Evolutionary conservation across 2,329 filamentous ascomycete species (phyloP).

Genomic region (Nemania diffusa): DNA sequence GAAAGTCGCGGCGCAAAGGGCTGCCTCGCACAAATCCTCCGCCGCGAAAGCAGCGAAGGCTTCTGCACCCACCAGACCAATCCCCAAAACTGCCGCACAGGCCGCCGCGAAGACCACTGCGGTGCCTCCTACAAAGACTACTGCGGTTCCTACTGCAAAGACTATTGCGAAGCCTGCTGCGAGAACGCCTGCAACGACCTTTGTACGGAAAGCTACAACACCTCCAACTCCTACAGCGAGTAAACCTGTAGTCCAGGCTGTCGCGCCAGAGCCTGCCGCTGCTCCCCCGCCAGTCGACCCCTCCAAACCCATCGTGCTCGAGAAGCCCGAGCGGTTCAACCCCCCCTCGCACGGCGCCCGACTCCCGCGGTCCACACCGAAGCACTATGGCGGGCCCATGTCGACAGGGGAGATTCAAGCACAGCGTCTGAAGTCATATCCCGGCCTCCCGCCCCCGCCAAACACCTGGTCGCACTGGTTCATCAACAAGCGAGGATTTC

Average conservation of each 20-base stretch:
- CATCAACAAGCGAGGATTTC: constrained; percentile 78
- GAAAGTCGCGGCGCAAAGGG: constrained; percentile 25
- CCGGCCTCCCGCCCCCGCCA: constrained; percentile 86
- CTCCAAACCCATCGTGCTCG: constrained; percentile 75
- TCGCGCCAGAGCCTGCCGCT: constrained; percentile 27
- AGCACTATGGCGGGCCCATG: constrained; percentile 79
- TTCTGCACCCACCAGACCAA: constrained; percentile 43
- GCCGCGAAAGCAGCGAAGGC: constrained; percentile 38
- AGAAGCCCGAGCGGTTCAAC: constrained; percentile 88
- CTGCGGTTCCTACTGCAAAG: too few species aligned
- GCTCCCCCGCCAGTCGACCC: constrained; percentile 37
- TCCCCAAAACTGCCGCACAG: constrained; percentile 31
- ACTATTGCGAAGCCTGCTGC: too few species aligned
- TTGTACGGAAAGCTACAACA: constrained; percentile 21
- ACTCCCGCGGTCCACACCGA: constrained; percentile 65
- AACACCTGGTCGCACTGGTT: constrained; percentile 88
- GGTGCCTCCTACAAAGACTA: too few species aligned
- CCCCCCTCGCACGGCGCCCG: constrained; percentile 88
- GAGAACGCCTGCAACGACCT: constrained; percentile 18
- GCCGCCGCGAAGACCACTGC: too few species aligned
- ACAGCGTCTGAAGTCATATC: constrained; percentile 79
- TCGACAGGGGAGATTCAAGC: constrained; percentile 71
- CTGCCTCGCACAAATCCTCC: constrained; percentile 36
- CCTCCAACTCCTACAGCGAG: constrained; percentile 8
- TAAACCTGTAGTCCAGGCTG: constrained; percentile 25